Evolutionary conservation across 306 rosid genomes (phyloP).

Genomic region (Geum urbanum): DNA sequence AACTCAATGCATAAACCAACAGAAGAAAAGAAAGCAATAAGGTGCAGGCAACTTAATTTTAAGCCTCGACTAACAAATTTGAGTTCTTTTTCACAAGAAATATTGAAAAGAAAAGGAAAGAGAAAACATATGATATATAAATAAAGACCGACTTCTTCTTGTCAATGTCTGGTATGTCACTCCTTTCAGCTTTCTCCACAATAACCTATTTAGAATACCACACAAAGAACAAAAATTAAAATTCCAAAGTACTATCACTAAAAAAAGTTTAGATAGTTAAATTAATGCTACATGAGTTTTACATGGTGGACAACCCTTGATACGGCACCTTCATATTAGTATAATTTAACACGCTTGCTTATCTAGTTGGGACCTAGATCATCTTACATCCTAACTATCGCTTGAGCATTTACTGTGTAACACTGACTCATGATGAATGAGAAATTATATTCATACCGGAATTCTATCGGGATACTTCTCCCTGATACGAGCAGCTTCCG

Average conservation of each 20-base stretch:
- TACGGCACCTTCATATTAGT: neutral
- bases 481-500: slow-evolving; percentile 85
- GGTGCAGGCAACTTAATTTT: neutral
- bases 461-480: slow-evolving; percentile 88
- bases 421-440: neutral
- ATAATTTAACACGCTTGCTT: neutral
- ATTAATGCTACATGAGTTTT: neutral
- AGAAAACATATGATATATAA: neutral
- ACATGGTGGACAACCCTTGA: neutral
- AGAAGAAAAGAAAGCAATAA: neutral
- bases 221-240: slow-evolving; percentile 4
- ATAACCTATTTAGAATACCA: slow-evolving; percentile 49
- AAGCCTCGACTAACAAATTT: neutral
- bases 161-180: slow-evolving; percentile 82
- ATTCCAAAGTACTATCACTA: neutral
- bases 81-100: neutral
- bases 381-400: slow-evolving; percentile 3
- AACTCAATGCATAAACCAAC: neutral
- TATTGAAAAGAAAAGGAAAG: neutral
- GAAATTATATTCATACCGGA: slow-evolving; percentile 46
- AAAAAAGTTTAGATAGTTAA: too few relatives aligned
- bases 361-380: neutral
- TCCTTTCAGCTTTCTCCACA: slow-evolving; percentile 83
- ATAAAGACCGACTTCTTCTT: slow-evolving; percentile 68
- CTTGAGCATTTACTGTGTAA: neutral